phyloP scores from a whole-genome alignment of 257 asterid species.

The Ilex asprella region DNA sequence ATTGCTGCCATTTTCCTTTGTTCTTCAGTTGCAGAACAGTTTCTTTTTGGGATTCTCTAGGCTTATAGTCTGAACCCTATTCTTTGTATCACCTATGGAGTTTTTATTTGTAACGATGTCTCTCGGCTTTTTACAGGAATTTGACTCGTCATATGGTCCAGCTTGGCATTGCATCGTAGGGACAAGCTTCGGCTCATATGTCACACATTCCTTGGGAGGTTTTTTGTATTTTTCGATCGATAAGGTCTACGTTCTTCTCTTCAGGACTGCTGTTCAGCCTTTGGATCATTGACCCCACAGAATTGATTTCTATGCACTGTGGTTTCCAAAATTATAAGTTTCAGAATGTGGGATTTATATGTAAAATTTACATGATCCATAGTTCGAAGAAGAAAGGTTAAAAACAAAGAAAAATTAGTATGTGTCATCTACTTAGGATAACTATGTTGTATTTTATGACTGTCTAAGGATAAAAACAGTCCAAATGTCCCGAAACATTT shows the following conservation, averaged over 20 bases:
- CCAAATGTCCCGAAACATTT: no score
- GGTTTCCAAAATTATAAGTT: not conserved
- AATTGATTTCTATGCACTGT: conserved; percentile 6
- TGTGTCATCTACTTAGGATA: no score
- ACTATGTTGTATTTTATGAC: no score
- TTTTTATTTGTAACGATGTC: not conserved
- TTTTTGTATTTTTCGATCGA: conserved; percentile 85
- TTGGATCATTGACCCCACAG: conserved; percentile 27
- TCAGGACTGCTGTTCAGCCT: conserved; percentile 79
- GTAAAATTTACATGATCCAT: no score
- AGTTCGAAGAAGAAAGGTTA: no score
- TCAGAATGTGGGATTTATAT: no score
- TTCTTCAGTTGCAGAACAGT: no score
- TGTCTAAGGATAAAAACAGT: no score
- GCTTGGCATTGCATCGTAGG: conserved; percentile 97
- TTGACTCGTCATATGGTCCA: conserved; percentile 72
- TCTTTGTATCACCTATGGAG: not conserved
- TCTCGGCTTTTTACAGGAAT: conserved; percentile 41
- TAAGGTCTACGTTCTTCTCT: conserved; percentile 71
- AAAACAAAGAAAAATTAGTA: no score
- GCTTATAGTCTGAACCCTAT: not conserved
- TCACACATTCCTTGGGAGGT: conserved; percentile 78
- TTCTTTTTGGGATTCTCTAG: no score
- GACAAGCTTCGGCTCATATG: conserved; percentile 80
- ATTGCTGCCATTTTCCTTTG: no score